phyloP scores from a whole-genome alignment of 164 flowering plant genomes.

The Hamamelis virginiana region DNA sequence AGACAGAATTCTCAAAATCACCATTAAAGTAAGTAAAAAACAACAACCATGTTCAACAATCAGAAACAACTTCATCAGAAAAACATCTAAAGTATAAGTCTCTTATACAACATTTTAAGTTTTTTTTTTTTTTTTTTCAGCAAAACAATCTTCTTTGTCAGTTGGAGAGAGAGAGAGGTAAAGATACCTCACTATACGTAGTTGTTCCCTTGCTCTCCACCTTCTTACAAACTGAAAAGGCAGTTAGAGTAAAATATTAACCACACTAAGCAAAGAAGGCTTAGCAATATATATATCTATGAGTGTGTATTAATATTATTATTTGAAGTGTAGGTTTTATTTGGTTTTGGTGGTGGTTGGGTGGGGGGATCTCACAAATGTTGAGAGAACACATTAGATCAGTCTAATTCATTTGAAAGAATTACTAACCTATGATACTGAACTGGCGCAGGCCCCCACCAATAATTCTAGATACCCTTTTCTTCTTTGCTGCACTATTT shows the following conservation, averaged over 20 bases:
- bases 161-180: no score
- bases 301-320: neutral
- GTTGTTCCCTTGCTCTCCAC: slow-evolving; percentile 33
- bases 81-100: neutral
- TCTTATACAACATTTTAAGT: neutral
- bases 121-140: no score
- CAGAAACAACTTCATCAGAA: neutral
- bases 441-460: slow-evolving; percentile 30
- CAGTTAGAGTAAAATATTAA: neutral
- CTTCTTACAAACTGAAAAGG: slow-evolving; percentile 29
- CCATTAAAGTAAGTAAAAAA: neutral
- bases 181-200: slow-evolving; percentile 29
- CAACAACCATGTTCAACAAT: neutral
- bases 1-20: neutral
- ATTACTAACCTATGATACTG: slow-evolving; percentile 16
- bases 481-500: slow-evolving; percentile 3
- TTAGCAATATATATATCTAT: no score
- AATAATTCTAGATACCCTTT: neutral
- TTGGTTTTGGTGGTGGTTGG: no score
- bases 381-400: neutral
- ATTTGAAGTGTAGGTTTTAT: neutral
- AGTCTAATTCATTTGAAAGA: neutral
- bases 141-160: no score
- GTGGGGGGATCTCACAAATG: neutral
- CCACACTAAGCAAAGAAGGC: neutral